Base-by-base conservation (phyloP, 208 protist species). In the Trypanosoma brucei region DNA sequence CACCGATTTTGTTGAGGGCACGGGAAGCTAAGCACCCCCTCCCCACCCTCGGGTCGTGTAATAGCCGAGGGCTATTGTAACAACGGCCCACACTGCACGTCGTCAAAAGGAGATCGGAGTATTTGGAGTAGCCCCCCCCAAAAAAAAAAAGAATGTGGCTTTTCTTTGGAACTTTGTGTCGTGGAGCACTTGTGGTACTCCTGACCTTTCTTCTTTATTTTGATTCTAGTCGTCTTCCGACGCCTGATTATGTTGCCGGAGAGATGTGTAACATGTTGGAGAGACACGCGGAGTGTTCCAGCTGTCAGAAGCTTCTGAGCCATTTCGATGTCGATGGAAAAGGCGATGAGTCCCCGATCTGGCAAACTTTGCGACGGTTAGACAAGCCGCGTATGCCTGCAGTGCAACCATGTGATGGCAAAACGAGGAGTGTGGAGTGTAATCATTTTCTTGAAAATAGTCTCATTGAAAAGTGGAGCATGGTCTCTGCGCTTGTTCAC, bases 261-360 rank as follows among this genome's bases (percentile, higher is more conserved):
- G 35, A 61, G 53, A 37, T 79, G 42, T 46, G 42, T 46, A 46
- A 46, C 42, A 46, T 46, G 42, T 14, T 46, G 42, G 11, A 11
- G 11, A 46, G 11, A 0, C 6, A 46, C 11, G 6, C 42, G 6
- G 42, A 14, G 42, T 46, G 42, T 46, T 22, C 22, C 22, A 11
- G 42, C 8, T 46, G 42, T 46, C 8, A 14, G 42, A 11, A 11
- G 6, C 42, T 46, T 6, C 6, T 46, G 11, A 46, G 42, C 42
- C 6, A 46, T 46, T 46, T 46, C 42, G 42, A 46, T 46, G 8
- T 11, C 42, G 8, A 11, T 11, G 42, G 42, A 11, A 6, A 46
- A 46, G 11, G 6, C 11, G 42, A 11, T 6, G 42, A 11, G 42
- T 11, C 42, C 6, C 42, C 42, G 8, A 46, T 14, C 8, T 14